Evolutionary conservation across 768 basidiomycete species (phyloP).

Genomic region (Boletus coccyginus): DNA sequence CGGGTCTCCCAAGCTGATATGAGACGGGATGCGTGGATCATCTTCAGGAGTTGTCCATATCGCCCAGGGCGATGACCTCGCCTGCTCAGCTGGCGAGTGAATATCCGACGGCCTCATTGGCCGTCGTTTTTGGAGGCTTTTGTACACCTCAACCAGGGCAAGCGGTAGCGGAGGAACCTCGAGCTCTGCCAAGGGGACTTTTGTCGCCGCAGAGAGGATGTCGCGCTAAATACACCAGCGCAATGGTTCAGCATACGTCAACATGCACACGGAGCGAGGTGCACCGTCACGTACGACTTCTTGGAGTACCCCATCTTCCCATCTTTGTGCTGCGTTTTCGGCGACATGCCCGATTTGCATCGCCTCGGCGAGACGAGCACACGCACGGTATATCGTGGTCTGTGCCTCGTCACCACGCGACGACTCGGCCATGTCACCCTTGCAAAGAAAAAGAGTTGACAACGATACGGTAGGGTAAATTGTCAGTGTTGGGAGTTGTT

Average conservation of each 20-base stretch:
- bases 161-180: constrained; percentile 1
- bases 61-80: background rate
- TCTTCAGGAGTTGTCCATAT: background rate
- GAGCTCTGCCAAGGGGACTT: background rate
- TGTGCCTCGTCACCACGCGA: background rate
- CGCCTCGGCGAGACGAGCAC: background rate
- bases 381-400: background rate
- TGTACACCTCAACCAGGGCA: constrained; percentile 5
- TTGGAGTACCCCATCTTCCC: constrained; percentile 1
- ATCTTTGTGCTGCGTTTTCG: background rate
- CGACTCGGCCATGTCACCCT: background rate
- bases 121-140: background rate
- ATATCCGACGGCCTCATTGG: constrained; percentile 1
- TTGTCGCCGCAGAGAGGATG: background rate
- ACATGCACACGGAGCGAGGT: background rate
- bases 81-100: background rate
- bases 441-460: background rate
- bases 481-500: background rate
- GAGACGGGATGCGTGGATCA: background rate
- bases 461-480: no score
- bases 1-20: background rate
- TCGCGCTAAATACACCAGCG: background rate
- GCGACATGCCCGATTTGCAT: background rate
- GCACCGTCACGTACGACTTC: constrained; percentile 5
- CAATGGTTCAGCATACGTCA: no score